Conservation (phyloP, 2,329 filamentous ascomycete genomes). For the Alternaria sp. region DNA sequence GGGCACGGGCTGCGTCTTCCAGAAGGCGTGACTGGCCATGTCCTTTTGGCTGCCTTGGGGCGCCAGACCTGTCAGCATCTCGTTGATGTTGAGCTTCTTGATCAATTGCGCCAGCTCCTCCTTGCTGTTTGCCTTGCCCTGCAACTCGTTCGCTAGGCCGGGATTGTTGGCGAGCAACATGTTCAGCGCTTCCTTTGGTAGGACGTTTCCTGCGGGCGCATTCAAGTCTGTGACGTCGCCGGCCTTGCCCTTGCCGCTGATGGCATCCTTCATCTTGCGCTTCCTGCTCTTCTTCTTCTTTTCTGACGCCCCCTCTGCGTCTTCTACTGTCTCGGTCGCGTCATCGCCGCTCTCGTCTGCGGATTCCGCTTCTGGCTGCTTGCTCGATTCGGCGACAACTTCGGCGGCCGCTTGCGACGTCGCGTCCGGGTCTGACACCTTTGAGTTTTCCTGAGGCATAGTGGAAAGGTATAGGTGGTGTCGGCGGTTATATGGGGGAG, state of each 20-base stretch:
- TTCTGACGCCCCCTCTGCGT: slow-evolving; percentile 51
- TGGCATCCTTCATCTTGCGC: slow-evolving; percentile 64
- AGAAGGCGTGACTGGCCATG: slow-evolving; percentile 98
- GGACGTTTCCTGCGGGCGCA: slow-evolving; percentile 39
- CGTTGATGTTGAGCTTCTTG: slow-evolving; percentile 72
- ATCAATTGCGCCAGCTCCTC: slow-evolving; percentile 57
- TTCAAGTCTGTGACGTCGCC: slow-evolving; percentile 36
- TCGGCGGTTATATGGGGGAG: slow-evolving; percentile 25
- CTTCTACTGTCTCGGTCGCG: slow-evolving; percentile 51
- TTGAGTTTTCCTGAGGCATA: slow-evolving; percentile 65
- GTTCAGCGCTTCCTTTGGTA: slow-evolving; percentile 51
- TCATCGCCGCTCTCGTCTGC: slow-evolving; percentile 46
- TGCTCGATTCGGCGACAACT: slow-evolving; percentile 47
- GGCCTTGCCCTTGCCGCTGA: slow-evolving; percentile 47
- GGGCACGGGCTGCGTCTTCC: slow-evolving; percentile 95
- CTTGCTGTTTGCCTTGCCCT: slow-evolving; percentile 40
- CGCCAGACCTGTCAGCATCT: slow-evolving; percentile 78
- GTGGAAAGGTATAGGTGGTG: slow-evolving; percentile 2
- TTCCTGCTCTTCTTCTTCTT: slow-evolving; percentile 75
- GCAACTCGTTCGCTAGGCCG: slow-evolving; percentile 49
- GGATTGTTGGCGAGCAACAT: slow-evolving; percentile 51
- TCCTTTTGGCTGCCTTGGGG: slow-evolving; percentile 91
- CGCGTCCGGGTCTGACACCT: slow-evolving; percentile 64
- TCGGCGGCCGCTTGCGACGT: slow-evolving; percentile 60
- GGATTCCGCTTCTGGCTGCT: slow-evolving; percentile 38